Conservation (phyloP, 306 rosid species). For the Oxytropis ochrocephala region DNA sequence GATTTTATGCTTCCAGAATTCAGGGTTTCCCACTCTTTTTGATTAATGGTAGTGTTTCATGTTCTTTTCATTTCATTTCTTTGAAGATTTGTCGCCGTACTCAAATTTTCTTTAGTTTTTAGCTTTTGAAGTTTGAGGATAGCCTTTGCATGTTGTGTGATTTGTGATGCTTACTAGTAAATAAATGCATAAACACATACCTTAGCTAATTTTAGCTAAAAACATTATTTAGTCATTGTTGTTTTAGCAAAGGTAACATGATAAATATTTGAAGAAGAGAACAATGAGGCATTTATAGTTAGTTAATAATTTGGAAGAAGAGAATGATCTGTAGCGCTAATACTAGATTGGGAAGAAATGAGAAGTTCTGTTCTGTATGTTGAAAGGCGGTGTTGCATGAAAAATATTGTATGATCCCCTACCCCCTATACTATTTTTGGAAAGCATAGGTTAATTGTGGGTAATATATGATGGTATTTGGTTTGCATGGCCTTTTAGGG, state of each 20-base stretch:
- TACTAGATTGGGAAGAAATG: not conserved
- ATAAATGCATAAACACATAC: not conserved
- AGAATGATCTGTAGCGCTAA: not conserved
- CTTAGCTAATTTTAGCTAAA: not conserved
- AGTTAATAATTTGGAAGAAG: slow-evolving; percentile 1
- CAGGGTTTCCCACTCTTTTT: not conserved
- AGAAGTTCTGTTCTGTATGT: slow-evolving; percentile 4
- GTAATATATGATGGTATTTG: not conserved
- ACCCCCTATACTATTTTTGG: not conserved
- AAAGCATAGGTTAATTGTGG: not conserved
- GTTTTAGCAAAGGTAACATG: not conserved
- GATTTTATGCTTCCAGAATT: slow-evolving; percentile 12
- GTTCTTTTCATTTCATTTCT: not conserved
- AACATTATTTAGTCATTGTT: not conserved
- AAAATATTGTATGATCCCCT: not conserved
- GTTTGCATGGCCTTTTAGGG: slow-evolving; percentile 6
- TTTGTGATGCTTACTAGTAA: not conserved
- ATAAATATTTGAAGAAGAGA: not conserved
- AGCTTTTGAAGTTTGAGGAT: not conserved
- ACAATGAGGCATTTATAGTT: not conserved
- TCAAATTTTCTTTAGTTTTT: not conserved
- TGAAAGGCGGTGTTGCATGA: slow-evolving; percentile 10
- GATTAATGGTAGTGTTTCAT: not conserved
- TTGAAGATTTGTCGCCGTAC: not conserved
- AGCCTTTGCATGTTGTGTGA: not conserved